phyloP scores from a whole-genome alignment of 257 asterid genomes.

The Jasminum sambac region DNA sequence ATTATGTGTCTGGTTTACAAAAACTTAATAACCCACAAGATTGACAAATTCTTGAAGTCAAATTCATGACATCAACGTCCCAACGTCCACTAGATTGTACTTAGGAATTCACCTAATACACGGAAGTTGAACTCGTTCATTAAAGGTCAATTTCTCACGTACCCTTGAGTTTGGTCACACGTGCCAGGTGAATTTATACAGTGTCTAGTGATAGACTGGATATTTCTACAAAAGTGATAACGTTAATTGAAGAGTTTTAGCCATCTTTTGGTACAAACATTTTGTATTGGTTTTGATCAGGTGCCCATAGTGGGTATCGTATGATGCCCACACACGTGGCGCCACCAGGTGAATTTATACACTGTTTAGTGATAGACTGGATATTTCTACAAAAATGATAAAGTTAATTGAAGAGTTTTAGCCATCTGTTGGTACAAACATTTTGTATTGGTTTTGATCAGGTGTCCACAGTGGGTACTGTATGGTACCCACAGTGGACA shows the following conservation, averaged over 20 bases:
- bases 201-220: not conserved
- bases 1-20: not conserved
- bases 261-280: not conserved
- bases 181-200: not conserved
- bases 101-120: slow-evolving; percentile 35
- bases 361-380: not conserved
- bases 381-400: not conserved
- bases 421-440: not conserved
- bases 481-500: too few species aligned
- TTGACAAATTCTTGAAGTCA: slow-evolving; percentile 23
- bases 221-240: not conserved
- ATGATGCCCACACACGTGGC: too few species aligned
- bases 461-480: too few species aligned
- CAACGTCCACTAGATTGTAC: not conserved
- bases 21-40: not conserved
- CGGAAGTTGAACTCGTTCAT: slow-evolving; percentile 21
- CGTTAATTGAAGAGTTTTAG: not conserved
- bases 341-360: too few species aligned
- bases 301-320: too few species aligned
- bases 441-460: too few species aligned
- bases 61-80: slow-evolving; percentile 26
- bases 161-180: slow-evolving; percentile 5
- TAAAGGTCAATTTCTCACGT: slow-evolving; percentile 24
- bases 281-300: too few species aligned
- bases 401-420: not conserved